These are phyloP conservation scores for Neofusicoccum umdonicola DNA, from an alignment of 2,329 filamentous ascomycete species.

Conservation along the genomic window DNA sequence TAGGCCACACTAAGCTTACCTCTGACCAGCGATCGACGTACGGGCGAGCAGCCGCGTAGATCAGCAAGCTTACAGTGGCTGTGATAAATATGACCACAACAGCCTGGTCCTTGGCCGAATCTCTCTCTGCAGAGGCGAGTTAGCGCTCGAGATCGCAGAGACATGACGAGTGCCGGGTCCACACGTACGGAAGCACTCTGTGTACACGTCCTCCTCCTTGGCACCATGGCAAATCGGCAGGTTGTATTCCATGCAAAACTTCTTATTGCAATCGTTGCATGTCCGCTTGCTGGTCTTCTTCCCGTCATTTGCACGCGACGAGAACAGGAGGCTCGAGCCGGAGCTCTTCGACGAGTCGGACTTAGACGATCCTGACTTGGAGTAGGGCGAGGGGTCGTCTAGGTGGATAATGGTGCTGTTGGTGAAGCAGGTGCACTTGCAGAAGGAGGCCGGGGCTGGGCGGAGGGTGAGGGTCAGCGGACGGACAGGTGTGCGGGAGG, in stretches of 20 bases:
- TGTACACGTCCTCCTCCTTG: conserved; percentile 63
- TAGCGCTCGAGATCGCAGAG: background rate
- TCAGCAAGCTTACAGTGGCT: conserved; percentile 59
- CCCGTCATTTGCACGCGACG: background rate
- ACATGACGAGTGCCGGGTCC: background rate
- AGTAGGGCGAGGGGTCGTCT: conserved; percentile 41
- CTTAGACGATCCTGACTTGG: conserved; percentile 5
- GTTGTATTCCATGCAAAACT: conserved; percentile 61
- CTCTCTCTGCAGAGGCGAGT: conserved; percentile 50
- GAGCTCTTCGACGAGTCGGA: background rate
- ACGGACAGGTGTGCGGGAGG: background rate
- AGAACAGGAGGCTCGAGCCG: background rate
- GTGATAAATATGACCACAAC: conserved; percentile 67
- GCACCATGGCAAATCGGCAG: conserved; percentile 61
- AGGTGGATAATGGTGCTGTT: conserved; percentile 68
- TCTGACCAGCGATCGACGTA: conserved; percentile 58
- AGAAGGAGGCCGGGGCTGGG: conserved; percentile 60
- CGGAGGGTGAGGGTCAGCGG: background rate
- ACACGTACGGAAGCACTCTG: conserved; percentile 62
- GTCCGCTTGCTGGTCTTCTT: conserved; percentile 37
- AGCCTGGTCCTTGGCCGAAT: conserved; percentile 65
- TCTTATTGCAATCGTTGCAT: conserved; percentile 66
- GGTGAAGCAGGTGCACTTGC: conserved; percentile 68
- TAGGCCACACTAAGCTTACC: conserved; percentile 33
- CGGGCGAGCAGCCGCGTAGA: conserved; percentile 60